A percentile compares a stretch with the other conserved stretches of the same genome.
Conservation (phyloP, 1,139 yeast species). For the Candida dubliniensis region DNA sequence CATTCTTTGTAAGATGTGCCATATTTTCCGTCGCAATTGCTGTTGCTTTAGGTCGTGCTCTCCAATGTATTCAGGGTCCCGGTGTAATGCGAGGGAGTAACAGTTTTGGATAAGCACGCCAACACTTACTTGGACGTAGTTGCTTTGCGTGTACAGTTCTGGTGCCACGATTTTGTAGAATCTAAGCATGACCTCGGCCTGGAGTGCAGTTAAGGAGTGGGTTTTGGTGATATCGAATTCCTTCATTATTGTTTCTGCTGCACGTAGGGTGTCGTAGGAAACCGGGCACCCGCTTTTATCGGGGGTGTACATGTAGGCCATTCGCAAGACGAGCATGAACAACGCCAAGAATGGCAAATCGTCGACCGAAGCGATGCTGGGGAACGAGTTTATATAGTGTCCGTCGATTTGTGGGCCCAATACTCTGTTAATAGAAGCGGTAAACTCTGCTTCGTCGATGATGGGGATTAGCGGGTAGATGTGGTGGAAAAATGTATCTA, state of each 20-base stretch:
- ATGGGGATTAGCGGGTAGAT: slow-evolving; percentile 50
- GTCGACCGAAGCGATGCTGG: slow-evolving; percentile 23
- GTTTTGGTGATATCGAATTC: slow-evolving; percentile 38
- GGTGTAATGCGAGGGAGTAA: slow-evolving; percentile 49
- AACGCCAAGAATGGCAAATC: slow-evolving; percentile 31
- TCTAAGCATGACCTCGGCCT: slow-evolving; percentile 38
- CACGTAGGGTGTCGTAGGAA: slow-evolving; percentile 27
- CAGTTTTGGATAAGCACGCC: slow-evolving; percentile 52
- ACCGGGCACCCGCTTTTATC: slow-evolving; percentile 28
- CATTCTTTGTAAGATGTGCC: slow-evolving; percentile 26
- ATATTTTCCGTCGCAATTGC: slow-evolving; percentile 49
- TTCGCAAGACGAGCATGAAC: slow-evolving; percentile 25
- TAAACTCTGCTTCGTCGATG: slow-evolving; percentile 37
- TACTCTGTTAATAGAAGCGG: slow-evolving; percentile 19
- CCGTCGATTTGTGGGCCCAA: slow-evolving; percentile 12
- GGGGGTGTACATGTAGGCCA: slow-evolving; percentile 26
- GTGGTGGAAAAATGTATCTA: slow-evolving; percentile 34
- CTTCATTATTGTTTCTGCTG: slow-evolving; percentile 35
- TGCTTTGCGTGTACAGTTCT: slow-evolving; percentile 24
- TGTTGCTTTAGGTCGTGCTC: slow-evolving; percentile 2
- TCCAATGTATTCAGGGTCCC: slow-evolving; percentile 46
- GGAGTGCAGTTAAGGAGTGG: slow-evolving; percentile 48
- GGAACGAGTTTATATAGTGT: slow-evolving; percentile 18
- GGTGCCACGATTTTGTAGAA: slow-evolving; percentile 29
- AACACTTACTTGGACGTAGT: slow-evolving; percentile 16